Percentiles rank a stretch among this genome's conserved stretches.
Conservation (phyloP, 2,329 filamentous ascomycete genomes). For the Botrytis aclada region DNA sequence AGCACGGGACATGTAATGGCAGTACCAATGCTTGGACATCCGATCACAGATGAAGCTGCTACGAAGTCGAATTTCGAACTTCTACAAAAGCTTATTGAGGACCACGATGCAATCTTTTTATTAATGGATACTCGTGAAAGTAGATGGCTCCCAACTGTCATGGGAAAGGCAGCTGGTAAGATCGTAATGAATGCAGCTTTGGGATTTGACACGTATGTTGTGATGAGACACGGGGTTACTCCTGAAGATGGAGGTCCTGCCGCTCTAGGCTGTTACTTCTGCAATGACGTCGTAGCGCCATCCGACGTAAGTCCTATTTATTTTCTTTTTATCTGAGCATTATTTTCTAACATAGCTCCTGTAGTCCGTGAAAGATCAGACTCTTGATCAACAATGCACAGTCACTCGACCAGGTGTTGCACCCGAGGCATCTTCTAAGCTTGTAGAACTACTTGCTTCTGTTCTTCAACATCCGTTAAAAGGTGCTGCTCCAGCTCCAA, state of each 20-base stretch:
- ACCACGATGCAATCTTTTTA: slow-evolving; percentile 91
- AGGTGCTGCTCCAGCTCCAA: slow-evolving; percentile 58
- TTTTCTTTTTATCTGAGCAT: not conserved
- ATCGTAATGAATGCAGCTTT: slow-evolving; percentile 96
- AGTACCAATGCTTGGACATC: slow-evolving; percentile 94
- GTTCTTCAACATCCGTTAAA: slow-evolving; percentile 80
- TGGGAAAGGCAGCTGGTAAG: slow-evolving; percentile 90
- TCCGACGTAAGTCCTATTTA: slow-evolving; percentile 68
- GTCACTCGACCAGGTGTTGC: slow-evolving; percentile 92
- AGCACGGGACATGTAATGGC: slow-evolving; percentile 75
- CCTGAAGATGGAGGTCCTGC: slow-evolving; percentile 53
- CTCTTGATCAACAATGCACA: slow-evolving; percentile 95
- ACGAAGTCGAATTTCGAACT: slow-evolving; percentile 72
- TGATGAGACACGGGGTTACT: slow-evolving; percentile 88
- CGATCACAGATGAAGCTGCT: slow-evolving; percentile 69
- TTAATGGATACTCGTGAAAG: slow-evolving; percentile 96
- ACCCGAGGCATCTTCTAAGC: slow-evolving; percentile 82
- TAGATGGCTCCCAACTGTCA: slow-evolving; percentile 91
- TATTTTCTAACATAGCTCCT: slow-evolving; percentile 22
- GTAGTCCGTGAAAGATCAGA: slow-evolving; percentile 89
- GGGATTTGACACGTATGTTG: slow-evolving; percentile 94
- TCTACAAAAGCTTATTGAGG: slow-evolving; percentile 70
- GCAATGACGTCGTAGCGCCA: slow-evolving; percentile 94
- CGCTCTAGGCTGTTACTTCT: slow-evolving; percentile 93
- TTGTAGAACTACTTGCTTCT: slow-evolving; percentile 87